A percentile compares a stretch with the other conserved stretches of the same genome.
phyloP scores from a whole-genome alignment of 176 grass and related monocot genomes.

The Carex scoparia region DNA sequence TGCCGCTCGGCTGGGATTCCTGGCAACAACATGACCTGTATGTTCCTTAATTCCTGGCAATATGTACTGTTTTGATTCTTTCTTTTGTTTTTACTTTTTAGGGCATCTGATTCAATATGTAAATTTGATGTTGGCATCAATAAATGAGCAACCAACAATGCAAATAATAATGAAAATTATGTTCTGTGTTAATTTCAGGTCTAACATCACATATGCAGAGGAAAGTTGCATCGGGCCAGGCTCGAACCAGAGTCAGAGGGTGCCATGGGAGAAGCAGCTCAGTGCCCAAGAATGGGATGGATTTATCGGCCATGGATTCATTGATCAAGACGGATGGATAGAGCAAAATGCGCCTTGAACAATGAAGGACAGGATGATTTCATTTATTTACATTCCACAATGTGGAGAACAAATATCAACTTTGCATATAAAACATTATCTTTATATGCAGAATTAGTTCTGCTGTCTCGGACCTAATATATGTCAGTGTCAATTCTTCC shows the following conservation, averaged over 20 bases:
- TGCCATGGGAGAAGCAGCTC: slow-evolving; percentile 26
- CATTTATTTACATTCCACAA: not conserved
- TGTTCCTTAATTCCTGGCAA: slow-evolving; percentile 10
- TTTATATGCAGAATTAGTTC: no score
- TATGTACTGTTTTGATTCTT: not conserved
- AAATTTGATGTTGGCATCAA: not conserved
- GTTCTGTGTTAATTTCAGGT: not conserved
- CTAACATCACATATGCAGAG: slow-evolving; percentile 23
- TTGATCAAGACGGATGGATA: slow-evolving; percentile 20
- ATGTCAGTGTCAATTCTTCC: no score
- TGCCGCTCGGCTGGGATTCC: slow-evolving; percentile 45
- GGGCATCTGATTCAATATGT: not conserved
- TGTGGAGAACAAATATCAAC: no score
- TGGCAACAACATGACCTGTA: slow-evolving; percentile 9
- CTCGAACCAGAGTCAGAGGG: not conserved
- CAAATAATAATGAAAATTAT: not conserved
- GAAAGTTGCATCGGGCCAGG: not conserved
- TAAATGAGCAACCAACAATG: not conserved
- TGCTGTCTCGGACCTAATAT: no score
- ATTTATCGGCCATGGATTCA: not conserved
- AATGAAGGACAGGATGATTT: not conserved
- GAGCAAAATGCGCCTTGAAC: slow-evolving; percentile 1
- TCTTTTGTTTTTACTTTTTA: not conserved
- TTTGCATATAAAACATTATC: no score
- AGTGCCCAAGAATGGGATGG: not conserved